A percentile compares a stretch with the other conserved stretches of the same genome.
phyloP scores from a whole-genome alignment of 208 protist genomes.

The Acanthamoeba sp. region DNA sequence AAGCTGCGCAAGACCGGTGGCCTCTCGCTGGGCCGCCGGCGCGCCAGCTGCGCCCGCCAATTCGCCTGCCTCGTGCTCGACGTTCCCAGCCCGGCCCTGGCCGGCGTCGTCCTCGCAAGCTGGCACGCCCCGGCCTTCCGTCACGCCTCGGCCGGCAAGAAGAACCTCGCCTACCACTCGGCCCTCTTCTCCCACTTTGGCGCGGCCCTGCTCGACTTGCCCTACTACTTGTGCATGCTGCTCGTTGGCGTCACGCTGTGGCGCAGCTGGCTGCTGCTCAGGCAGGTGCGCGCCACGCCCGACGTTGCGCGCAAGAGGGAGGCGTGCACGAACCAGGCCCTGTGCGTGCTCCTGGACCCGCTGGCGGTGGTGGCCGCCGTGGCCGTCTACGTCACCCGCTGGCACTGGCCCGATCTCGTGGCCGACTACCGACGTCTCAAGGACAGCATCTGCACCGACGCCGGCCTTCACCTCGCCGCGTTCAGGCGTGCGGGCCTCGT shows the following conservation, averaged over 20 bases:
- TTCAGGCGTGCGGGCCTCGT: neutral
- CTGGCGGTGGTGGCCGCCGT: neutral
- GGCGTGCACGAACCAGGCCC: neutral
- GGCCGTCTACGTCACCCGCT: neutral
- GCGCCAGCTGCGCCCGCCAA: neutral
- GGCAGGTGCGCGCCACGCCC: neutral
- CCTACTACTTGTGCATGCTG: neutral
- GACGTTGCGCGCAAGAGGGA: neutral
- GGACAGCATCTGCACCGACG: neutral
- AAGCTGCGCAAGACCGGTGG: constrained; percentile 13
- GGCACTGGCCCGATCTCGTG: neutral
- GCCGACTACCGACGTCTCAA: neutral
- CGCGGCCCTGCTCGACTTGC: neutral
- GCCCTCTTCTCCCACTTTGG: neutral
- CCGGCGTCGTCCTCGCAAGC: neutral
- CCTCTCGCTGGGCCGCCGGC: neutral
- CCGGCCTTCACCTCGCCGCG: neutral
- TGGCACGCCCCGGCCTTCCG: neutral
- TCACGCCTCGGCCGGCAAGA: neutral
- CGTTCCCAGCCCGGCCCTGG: neutral
- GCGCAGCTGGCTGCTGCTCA: constrained; percentile 15
- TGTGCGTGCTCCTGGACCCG: neutral
- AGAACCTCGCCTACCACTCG: neutral
- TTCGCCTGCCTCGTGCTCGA: constrained; percentile 27
- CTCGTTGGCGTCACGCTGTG: neutral